Evolutionary conservation across 805 yeast genomes (phyloP), one percentile per base, ranked within the genome.

Genomic region (Isabelozyma heimii): DNA sequence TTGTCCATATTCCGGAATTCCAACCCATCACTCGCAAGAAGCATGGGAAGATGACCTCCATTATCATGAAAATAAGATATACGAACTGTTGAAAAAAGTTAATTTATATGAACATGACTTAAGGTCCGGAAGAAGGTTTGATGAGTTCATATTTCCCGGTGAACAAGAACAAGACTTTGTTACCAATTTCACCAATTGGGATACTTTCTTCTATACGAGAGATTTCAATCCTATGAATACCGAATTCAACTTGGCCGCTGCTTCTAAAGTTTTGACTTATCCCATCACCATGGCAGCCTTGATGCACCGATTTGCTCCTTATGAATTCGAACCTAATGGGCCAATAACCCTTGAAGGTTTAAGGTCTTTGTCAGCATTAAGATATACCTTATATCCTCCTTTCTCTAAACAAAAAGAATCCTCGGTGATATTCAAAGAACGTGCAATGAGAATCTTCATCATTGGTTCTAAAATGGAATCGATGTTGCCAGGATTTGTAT

Each of bases 171-270:
- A 74, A 45, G 97, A 91, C 62, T 84, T 84, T 52, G 70, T 79
- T 51, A 82, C 91, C 51, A 91, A 90, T 63, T 81, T 90, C 63
- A 75, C 84, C 44, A 84, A 81, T 65, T 94, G 99, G 99, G 98
- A 94, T 68, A 76, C 94, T 8, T 92, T 83, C 61, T 86, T 94
- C 63, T 94, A 92, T 68, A 92, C 98, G 0, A 80, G 99, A 65
- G 87, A 87, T 58, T 94, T 89, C 66, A 86, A 84, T 59, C 92
- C 97, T 5, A 92, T 94, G 98, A 97, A 94, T 68, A 88, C 97
- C 4, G 97, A 91, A 67, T 92, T 89, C 73, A 95, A 92, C 67
- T 75, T 92, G 62, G 98, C 98, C 1, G 95, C 96, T 4, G 91
- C 91, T 33, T 90, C 98, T 15, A 94, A 94, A 66, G 88, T 92